These are phyloP conservation scores for Globisporangium paddicum DNA, from an alignment of 352 stramenopile genomes.

Conservation along the genomic window DNA sequence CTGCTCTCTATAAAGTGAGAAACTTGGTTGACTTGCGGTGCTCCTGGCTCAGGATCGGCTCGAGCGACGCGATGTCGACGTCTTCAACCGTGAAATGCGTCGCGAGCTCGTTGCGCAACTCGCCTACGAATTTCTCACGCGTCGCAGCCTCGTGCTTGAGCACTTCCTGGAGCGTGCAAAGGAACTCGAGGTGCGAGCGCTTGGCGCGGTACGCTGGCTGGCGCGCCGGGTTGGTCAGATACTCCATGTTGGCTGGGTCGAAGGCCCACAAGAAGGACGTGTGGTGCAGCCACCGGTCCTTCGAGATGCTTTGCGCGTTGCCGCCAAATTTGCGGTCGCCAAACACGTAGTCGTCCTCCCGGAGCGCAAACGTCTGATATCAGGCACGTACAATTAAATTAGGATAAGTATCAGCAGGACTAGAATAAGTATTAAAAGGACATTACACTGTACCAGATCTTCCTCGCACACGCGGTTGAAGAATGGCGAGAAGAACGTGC, in stretches of 20 bases:
- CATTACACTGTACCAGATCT: conserved; percentile 12
- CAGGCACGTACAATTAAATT: not conserved
- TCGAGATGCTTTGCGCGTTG: conserved; percentile 96
- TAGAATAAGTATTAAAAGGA: not conserved
- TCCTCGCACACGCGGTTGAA: conserved; percentile 51
- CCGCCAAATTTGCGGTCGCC: conserved; percentile 93
- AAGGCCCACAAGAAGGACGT: conserved; percentile 98
- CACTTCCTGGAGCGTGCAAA: conserved; percentile 87
- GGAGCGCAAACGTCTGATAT: conserved; percentile 79
- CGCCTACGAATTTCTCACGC: conserved; percentile 36
- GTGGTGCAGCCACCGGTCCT: conserved; percentile 95
- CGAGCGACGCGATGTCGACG: conserved; percentile 38
- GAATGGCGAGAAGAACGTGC: conserved; percentile 74
- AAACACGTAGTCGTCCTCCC: conserved; percentile 97
- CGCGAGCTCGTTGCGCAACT: conserved; percentile 43
- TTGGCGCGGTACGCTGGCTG: conserved; percentile 93
- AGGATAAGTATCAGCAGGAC: not conserved
- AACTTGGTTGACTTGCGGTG: conserved; percentile 69
- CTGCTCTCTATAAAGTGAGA: conserved; percentile 28
- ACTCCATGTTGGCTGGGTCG: conserved; percentile 92
- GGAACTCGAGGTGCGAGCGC: conserved; percentile 91
- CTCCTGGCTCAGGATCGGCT: conserved; percentile 42
- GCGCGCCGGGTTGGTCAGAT: conserved; percentile 92
- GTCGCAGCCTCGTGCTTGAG: conserved; percentile 31
- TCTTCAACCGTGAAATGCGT: conserved; percentile 60